These are phyloP conservation scores for Onygena corvina DNA, from an alignment of 2,329 filamentous ascomycete species.

Conservation along the genomic window DNA sequence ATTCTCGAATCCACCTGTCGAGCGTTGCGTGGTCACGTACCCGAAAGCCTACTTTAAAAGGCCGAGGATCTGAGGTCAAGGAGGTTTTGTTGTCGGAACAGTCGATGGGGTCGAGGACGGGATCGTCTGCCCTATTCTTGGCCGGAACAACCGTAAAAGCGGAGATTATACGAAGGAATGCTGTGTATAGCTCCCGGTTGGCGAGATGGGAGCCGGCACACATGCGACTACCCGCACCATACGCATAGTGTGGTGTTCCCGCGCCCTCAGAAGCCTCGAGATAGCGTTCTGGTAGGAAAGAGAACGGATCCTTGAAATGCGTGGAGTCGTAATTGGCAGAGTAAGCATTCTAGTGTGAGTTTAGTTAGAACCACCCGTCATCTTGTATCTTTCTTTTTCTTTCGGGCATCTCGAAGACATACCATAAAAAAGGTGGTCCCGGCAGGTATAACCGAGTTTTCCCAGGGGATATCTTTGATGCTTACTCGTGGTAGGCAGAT, in stretches of 20 bases:
- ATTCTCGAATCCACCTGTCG: conserved; percentile 42
- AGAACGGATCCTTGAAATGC: conserved; percentile 52
- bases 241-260: conserved; percentile 51
- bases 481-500: conserved; percentile 62
- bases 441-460: conserved; percentile 55
- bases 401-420: conserved; percentile 12
- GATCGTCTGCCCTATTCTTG: conserved; percentile 36
- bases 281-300: conserved; percentile 61
- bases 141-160: conserved; percentile 46
- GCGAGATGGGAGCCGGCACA: conserved; percentile 53
- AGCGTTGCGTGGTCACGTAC: conserved; percentile 38
- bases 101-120: conserved; percentile 46
- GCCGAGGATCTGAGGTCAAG: conserved; percentile 50
- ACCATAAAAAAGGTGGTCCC: conserved; percentile 72
- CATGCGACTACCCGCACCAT: conserved; percentile 52
- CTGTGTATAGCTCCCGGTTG: conserved; percentile 51
- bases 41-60: conserved; percentile 48
- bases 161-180: conserved; percentile 47
- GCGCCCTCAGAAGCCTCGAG: conserved; percentile 41
- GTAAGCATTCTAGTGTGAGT: conserved; percentile 53
- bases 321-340: conserved; percentile 59
- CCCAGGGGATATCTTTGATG: conserved; percentile 60
- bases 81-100: conserved; percentile 47
- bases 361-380: too few relatives aligned
- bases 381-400: too few relatives aligned